Conservation (phyloP, 441 rosid species). For the Bruguiera hainesii region DNA sequence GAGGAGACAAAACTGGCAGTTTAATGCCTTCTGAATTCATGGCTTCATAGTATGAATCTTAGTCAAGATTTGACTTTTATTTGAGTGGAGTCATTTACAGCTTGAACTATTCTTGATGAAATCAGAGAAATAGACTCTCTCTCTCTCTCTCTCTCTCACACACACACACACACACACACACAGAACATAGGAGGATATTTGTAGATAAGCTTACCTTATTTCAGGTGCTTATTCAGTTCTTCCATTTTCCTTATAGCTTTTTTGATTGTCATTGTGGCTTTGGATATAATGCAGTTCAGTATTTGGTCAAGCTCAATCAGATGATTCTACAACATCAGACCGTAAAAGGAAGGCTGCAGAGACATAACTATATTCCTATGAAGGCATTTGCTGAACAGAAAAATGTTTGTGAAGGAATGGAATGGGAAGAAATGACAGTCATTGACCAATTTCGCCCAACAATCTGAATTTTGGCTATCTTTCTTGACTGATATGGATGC, state of each 20-base stretch:
- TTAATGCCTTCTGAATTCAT: not conserved
- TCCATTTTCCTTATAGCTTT: not conserved
- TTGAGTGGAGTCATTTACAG: not conserved
- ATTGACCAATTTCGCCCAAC: too few relatives aligned
- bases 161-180: too few relatives aligned
- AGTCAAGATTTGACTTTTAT: not conserved
- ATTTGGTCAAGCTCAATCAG: conserved; percentile 79
- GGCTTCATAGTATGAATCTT: not conserved
- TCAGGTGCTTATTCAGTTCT: conserved; percentile 13
- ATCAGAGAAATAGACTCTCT: not conserved
- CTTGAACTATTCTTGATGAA: not conserved
- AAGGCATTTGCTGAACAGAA: conserved; percentile 5
- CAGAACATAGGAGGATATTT: too few relatives aligned
- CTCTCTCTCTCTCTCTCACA: too few relatives aligned
- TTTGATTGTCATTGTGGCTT: conserved; percentile 1
- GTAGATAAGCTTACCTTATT: too few relatives aligned
- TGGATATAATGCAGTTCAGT: conserved; percentile 52
- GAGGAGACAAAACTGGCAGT: too few relatives aligned
- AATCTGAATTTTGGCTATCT: too few relatives aligned
- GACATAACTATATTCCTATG: conserved; percentile 21
- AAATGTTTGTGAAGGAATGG: too few relatives aligned
- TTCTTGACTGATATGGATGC: too few relatives aligned
- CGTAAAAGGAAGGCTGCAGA: conserved; percentile 74
- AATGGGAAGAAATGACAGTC: too few relatives aligned
- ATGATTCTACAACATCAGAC: conserved; percentile 46